These are phyloP conservation scores for Aspergillus persii DNA, from an alignment of 2,329 filamentous ascomycete species.

Conservation along the genomic window DNA sequence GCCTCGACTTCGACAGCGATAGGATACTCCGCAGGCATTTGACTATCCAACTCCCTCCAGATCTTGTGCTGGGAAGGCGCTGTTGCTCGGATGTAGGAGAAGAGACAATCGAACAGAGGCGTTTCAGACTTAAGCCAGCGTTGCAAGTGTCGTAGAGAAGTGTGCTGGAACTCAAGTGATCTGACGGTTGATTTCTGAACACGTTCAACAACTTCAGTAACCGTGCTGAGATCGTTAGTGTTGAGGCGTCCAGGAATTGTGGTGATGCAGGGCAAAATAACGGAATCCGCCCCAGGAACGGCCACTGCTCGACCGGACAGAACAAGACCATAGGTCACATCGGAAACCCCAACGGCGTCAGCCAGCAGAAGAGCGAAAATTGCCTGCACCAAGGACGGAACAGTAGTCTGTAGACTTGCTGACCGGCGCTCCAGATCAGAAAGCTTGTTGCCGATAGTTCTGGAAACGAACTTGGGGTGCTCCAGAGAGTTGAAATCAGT, in stretches of 20 bases:
- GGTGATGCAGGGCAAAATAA: conserved; percentile 37
- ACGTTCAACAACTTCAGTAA: conserved; percentile 21
- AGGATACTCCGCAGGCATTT: conserved; percentile 37
- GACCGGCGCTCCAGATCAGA: conserved; percentile 26
- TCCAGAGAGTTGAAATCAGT: conserved; percentile 8
- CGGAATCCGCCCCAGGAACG: conserved; percentile 29
- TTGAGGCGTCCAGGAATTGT: conserved; percentile 37
- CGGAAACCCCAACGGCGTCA: conserved; percentile 23
- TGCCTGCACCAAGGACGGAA: conserved; percentile 32
- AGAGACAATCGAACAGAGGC: conserved; percentile 35
- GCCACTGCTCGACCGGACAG: conserved; percentile 34
- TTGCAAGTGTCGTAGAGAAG: conserved; percentile 35
- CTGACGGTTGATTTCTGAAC: conserved; percentile 25
- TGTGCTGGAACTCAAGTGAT: conserved; percentile 37
- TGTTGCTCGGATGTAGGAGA: conserved; percentile 30
- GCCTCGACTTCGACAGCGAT: conserved; percentile 36
- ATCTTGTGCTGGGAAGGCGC: conserved; percentile 15
- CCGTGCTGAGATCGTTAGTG: conserved; percentile 17
- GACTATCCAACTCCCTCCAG: conserved; percentile 32
- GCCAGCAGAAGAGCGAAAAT: conserved; percentile 35
- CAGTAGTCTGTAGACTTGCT: conserved; percentile 28
- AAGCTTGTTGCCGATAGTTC: conserved; percentile 19
- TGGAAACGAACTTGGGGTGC: conserved; percentile 8
- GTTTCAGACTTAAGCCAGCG: conserved; percentile 32
- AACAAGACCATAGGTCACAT: conserved; percentile 35